Conservation (phyloP, 495 filamentous ascomycete species). For the Glonium stellatum region DNA sequence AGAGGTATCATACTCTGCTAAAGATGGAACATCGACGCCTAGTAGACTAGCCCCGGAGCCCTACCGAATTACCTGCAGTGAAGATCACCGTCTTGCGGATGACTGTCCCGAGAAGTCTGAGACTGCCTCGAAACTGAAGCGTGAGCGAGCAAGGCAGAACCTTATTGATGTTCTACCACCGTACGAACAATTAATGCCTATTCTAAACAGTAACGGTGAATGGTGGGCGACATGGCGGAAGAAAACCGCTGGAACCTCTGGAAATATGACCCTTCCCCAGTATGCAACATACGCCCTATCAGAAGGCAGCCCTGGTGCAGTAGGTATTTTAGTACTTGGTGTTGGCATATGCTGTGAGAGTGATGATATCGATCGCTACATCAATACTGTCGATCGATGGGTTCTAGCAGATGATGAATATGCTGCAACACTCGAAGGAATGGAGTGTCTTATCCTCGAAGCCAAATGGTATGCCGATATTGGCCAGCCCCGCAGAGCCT, state of each 20-base stretch:
- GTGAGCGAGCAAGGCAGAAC: conserved; percentile 16
- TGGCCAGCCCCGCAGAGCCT: conserved; percentile 47
- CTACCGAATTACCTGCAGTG: conserved; percentile 13
- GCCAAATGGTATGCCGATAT: conserved; percentile 44
- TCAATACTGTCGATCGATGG: conserved; percentile 38
- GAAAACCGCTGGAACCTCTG: conserved; percentile 26
- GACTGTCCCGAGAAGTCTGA: conserved; percentile 8
- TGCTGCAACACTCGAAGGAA: conserved; percentile 43
- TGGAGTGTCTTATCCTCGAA: conserved; percentile 45
- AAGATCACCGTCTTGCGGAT: conserved; percentile 10
- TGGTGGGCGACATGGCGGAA: conserved; percentile 29
- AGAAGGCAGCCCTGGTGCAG: conserved; percentile 24
- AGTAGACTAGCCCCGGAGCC: conserved; percentile 12
- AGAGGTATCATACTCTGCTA: conserved; percentile 1
- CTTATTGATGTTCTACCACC: conserved; percentile 22
- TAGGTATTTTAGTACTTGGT: conserved; percentile 28
- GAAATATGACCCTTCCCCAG: conserved; percentile 10
- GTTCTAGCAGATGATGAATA: conserved; percentile 46
- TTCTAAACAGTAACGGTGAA: conserved; percentile 19
- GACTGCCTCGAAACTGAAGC: conserved; percentile 7
- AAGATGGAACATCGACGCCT: conserved; percentile 5
- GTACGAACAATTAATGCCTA: conserved; percentile 18
- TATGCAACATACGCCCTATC: conserved; percentile 21
- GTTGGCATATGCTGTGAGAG: conserved; percentile 24
- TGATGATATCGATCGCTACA: conserved; percentile 30